Evolutionary conservation across 768 basidiomycete species (phyloP), one percentile per base, ranked within the genome.

Genomic region (Paxillus rubicundulus): DNA sequence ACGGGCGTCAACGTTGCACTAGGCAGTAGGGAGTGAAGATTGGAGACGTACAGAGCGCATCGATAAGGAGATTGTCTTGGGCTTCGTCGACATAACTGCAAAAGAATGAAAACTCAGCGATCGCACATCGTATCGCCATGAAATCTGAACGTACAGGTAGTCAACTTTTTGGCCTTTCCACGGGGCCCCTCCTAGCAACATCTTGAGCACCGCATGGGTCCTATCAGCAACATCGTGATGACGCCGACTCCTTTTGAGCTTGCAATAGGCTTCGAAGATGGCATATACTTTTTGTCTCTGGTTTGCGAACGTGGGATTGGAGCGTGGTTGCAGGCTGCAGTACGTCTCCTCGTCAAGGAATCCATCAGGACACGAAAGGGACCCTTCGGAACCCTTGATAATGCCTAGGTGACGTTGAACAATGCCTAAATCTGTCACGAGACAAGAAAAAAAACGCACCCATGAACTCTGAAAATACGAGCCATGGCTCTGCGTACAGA

Each of bases 41-140:
- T n/a, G 21, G 32, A 5, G 9, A 64, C 77, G 32, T 64, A 87
- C 86, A 54, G 14, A 81, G 70, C 1, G 79, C 73, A 61, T 89
- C 86, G 9, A 88, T 78, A 6, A 89, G 71, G 0, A 88, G 72
- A 58, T 85, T 81, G 55, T 89, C 88, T 61, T 89, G 87, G 0
- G 79, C 82, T 67, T 89, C 87, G 41, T 89, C 87, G 2, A 89
- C 75, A 58, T 87, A 89, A 9, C 86, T 65, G 6, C 12, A 42
- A 30, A 43, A 42, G 21, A 16, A 16, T 4, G 1, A 14, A 20
- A 33, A 33, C 33, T 55, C 18, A 56, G 53, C 0, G 16, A 48
- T 8, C 33, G 13, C 10, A 0, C 18, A 7, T 32, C 0, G 5
- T 43, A n/a, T 16, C 32, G 12, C 33, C 13, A 10, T 36, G 10